Evolutionary conservation across 169 alveolate genomes (phyloP).

Genomic region (Plasmodium blacklocki): DNA sequence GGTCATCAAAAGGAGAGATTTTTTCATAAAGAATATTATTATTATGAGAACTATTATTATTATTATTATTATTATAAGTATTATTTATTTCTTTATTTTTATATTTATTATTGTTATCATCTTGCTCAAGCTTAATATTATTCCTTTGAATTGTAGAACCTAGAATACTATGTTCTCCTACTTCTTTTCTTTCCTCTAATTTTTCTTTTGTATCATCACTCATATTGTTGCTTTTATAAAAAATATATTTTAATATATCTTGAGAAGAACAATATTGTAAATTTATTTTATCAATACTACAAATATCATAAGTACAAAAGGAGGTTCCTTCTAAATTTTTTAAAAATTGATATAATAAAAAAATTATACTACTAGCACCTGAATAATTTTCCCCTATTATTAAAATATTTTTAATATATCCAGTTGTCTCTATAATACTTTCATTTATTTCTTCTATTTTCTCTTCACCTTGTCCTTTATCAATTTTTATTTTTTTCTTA

Average conservation of each 20-base stretch:
- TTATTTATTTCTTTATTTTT: background rate
- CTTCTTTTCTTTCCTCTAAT: background rate
- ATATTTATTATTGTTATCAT: background rate
- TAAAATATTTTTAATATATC: slow-evolving; percentile 18
- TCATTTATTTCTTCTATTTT: background rate
- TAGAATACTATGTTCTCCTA: background rate
- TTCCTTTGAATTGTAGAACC: background rate
- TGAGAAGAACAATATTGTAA: slow-evolving; percentile 10
- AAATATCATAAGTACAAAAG: background rate
- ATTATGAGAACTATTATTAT: background rate
- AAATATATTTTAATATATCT: slow-evolving; percentile 12
- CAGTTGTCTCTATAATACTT: no score
- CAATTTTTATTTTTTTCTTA: background rate
- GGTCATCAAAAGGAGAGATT: no score
- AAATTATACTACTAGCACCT: slow-evolving; percentile 29
- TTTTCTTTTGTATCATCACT: background rate
- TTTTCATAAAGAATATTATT: background rate
- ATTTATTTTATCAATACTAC: slow-evolving; percentile 20
- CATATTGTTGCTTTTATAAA: background rate
- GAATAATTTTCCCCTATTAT: slow-evolving; percentile 39
- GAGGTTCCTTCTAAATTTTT: background rate
- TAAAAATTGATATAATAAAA: slow-evolving; percentile 6
- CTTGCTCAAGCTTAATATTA: background rate
- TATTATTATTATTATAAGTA: background rate
- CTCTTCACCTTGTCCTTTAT: background rate